Evolutionary conservation across 805 yeast genomes (phyloP), one percentile per base, ranked within the genome.

Genomic region (Saturnispora sanitii): DNA sequence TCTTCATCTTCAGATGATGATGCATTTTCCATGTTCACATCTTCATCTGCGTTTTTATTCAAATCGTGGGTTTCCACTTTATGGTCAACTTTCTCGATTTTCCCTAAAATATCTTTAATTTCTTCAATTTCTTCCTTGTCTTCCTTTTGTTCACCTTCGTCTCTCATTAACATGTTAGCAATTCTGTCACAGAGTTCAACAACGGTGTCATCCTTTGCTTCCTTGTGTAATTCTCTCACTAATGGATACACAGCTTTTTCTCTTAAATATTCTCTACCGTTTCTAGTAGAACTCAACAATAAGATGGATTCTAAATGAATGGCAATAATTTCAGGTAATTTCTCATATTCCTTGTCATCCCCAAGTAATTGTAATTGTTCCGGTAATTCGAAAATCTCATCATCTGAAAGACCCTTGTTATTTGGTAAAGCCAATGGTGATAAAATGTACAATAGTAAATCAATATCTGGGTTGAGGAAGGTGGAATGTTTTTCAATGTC

Each of bases 121-220:
- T 67, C 52, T 3, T 38, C 39, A 8, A 42, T 64, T 41, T 71
- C 74, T 21, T 64, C 73, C 33, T 69, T 74, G 23, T 73, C 75
- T 23, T 66, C 73, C 45, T 64, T 67, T 26, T 67, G 69, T 19
- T 65, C 66, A n/a, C 58, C 67, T 54, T 88, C 96, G 54, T 90
- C 96, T 67, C 96, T 77, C 92, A 83, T 82, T 48, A 90, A 68
- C 77, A 86, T 74, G 57, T 90, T 90, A 18, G 88, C 98, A 31
- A 83, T 60, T 56, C 92, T 72, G 51, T 86, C 94, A 64, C 92
- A 80, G 33, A 82, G 62, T 33, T 82, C 94, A 33, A 67, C 67
- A 18, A 85, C 69, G 16, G 48, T 41, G 20, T 61, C 64, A 32
- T 64, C 61, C 18, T 62, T 61, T 4, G 62, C 54, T 36, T 61